A percentile compares a stretch with the other conserved stretches of the same genome.
phyloP scores from a whole-genome alignment of 2,329 filamentous ascomycete species.

The Microsporum audouinii region DNA sequence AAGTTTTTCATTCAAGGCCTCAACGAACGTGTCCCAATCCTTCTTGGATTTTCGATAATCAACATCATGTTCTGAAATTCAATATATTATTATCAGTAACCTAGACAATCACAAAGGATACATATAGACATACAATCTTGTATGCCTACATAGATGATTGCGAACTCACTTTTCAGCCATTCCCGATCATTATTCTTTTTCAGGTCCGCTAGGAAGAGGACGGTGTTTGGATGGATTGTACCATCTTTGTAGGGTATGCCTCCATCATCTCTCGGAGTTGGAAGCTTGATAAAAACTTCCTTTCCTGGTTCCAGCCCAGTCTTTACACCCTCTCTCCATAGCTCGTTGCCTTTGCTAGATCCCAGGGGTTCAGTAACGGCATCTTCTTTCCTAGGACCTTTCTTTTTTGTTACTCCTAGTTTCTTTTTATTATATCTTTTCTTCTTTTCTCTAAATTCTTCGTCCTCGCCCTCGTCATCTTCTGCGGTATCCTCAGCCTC shows the following conservation, averaged over 20 bases:
- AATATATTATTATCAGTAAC: background rate
- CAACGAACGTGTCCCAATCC: conserved; percentile 72
- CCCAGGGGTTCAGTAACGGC: background rate
- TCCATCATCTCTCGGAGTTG: conserved; percentile 50
- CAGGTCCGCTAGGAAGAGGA: conserved; percentile 49
- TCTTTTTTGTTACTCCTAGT: conserved; percentile 1
- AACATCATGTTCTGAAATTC: conserved; percentile 55
- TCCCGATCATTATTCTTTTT: conserved; percentile 50
- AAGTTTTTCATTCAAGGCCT: conserved; percentile 58
- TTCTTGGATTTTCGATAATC: conserved; percentile 68
- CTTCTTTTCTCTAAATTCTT: conserved; percentile 4
- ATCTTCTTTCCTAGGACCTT: conserved; percentile 14
- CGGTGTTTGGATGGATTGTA: conserved; percentile 52
- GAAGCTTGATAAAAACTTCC: conserved; percentile 51
- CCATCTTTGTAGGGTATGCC: conserved; percentile 46
- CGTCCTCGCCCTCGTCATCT: conserved; percentile 6
- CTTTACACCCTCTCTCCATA: conserved; percentile 47
- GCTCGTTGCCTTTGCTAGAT: conserved; percentile 29
- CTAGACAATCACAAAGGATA: background rate
- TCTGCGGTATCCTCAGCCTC: background rate
- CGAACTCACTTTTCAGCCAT: conserved; percentile 49
- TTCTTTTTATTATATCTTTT: conserved; percentile 1
- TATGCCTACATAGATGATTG: background rate
- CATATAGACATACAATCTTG: conserved; percentile 1
- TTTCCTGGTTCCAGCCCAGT: conserved; percentile 47